Evolutionary conservation across 140 eudicot species (phyloP), one percentile per base, ranked within the genome.

Genomic region (Bidens hawaiensis): DNA sequence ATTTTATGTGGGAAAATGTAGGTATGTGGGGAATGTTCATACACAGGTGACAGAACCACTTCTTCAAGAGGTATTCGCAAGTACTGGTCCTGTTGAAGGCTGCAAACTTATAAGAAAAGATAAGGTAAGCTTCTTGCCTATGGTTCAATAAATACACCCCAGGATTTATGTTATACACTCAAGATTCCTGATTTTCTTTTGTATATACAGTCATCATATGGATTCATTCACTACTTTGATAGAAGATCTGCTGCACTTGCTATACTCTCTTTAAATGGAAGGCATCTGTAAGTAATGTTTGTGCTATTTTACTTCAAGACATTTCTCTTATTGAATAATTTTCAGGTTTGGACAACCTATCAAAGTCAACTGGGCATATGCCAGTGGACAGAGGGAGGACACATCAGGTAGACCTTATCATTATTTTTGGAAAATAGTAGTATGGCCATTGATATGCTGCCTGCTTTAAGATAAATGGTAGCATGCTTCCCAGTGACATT

Each of bases 341-440:
- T 57, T 34, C 83, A 89, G 97, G 85, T 89, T 89, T 79, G 95
- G 95, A 64, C 95, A 85, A 81, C 96, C 96, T 54, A 88, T 88
- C 47, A 88, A 88, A 78, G 96, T 88, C 25, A 88, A 88, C 53
- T 89, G 95, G 95, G 97, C 97, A 19, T 89, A 82, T 81, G 86
- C 95, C 38, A 79, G 93, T 65, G 88, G 95, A 19, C 97, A 89
- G 78, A 81, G 95, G 81, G 97, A 89, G 69, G 97, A 89, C 76
- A 89, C 97, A 13, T 78, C 97, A 78, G 71, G 97, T 89, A 27
- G 34, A 81, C 64, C 63, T 48, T 23, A 5, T 31, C 38, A 31
- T 0, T 31, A 31, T 31, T 5, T 31, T 16, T 16, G 25, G 26
- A 24, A 33, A 59, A 59, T 2, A 59, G 6, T 19, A 22, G 7